These are phyloP conservation scores for Metschnikowia lochheadii DNA, from an alignment of 805 yeast species.

Conservation along the genomic window DNA sequence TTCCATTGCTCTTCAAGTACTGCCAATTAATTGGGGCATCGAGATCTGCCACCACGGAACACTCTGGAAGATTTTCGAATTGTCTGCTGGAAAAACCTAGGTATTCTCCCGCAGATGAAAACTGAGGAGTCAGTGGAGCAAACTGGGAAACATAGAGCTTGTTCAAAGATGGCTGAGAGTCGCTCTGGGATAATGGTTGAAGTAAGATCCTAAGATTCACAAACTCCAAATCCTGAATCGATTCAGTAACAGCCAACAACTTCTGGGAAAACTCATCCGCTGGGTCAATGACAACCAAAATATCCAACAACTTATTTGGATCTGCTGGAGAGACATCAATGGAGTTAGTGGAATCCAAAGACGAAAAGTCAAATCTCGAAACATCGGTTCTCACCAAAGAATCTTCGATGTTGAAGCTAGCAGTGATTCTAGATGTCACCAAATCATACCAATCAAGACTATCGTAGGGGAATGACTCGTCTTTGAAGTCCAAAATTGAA, in stretches of 20 bases:
- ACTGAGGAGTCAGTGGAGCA: slow-evolving; percentile 28
- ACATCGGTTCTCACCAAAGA: slow-evolving; percentile 38
- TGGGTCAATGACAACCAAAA: slow-evolving; percentile 69
- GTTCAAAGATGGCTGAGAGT: slow-evolving; percentile 44
- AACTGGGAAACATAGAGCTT: slow-evolving; percentile 54
- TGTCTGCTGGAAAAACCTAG: background rate
- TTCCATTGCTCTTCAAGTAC: slow-evolving; percentile 47
- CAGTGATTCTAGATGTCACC: slow-evolving; percentile 40
- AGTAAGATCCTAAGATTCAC: slow-evolving; percentile 52
- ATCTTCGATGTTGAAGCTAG: slow-evolving; percentile 42
- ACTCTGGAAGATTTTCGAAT: slow-evolving; percentile 31
- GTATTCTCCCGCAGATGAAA: slow-evolving; percentile 24
- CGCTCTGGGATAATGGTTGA: slow-evolving; percentile 48
- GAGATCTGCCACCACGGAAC: slow-evolving; percentile 31
- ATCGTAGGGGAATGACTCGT: slow-evolving; percentile 8
- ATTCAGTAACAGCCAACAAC: slow-evolving; percentile 41
- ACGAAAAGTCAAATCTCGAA: slow-evolving; percentile 45
- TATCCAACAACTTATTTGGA: slow-evolving; percentile 41
- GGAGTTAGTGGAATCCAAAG: slow-evolving; percentile 26
- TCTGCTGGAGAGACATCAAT: slow-evolving; percentile 21
- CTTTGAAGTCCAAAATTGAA: slow-evolving; percentile 17
- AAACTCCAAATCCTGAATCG: slow-evolving; percentile 43
- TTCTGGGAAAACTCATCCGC: slow-evolving; percentile 65
- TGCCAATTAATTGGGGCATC: slow-evolving; percentile 69
- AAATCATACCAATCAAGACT: slow-evolving; percentile 46